Base-by-base conservation (phyloP, 23 red algal genomes). In the Gracilariopsis chorda region DNA sequence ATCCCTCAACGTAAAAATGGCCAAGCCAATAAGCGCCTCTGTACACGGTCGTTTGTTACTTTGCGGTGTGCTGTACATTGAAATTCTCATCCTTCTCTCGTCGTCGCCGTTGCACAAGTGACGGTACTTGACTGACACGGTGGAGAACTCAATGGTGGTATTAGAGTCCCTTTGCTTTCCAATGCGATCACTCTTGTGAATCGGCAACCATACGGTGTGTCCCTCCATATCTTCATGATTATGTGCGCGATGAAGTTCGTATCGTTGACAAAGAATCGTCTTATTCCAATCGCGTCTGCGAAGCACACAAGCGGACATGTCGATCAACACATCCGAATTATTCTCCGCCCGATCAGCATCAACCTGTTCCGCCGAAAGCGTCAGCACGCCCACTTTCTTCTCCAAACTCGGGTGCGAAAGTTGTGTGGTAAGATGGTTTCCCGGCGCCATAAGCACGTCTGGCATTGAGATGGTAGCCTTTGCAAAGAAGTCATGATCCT, bases 61-160 rank as follows among this genome's bases (percentile, higher is more conserved):
- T 13, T 51, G 34, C 11, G 56, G 29, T 68, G 46, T 58, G 16
- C 23, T 75, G 47, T 91, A 82, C 59, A 91, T 12, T 11, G 13
- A 19, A 20, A 91, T 39, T 71, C 58, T 68, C 58, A 91, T 7
- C 24, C 47, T 20, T 24, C 88, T 7, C 55, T 80, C 88, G 21
- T 91, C 88, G 46, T 91, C 88, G 3, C 75, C 88, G 57, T 91
- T 91, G 33, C 88, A 91, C 30, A 91, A 30, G 45, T 91, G 88
- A 27, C 88, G 88, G 48, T 91, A 71, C 36, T 68, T 82, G 7
- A 91, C 14, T 32, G 55, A 52, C 1, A 45, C 48, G 17, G 63
- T 55, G 2, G 53, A 73, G 48, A 91, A 91, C 37, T 91, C 88
- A 36, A 91, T 67, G 27, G 60, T 57, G 32, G 88, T 51, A 20